phyloP scores from a whole-genome alignment of 2,329 filamentous ascomycete genomes.

The Pseudogymnoascus sp. region DNA sequence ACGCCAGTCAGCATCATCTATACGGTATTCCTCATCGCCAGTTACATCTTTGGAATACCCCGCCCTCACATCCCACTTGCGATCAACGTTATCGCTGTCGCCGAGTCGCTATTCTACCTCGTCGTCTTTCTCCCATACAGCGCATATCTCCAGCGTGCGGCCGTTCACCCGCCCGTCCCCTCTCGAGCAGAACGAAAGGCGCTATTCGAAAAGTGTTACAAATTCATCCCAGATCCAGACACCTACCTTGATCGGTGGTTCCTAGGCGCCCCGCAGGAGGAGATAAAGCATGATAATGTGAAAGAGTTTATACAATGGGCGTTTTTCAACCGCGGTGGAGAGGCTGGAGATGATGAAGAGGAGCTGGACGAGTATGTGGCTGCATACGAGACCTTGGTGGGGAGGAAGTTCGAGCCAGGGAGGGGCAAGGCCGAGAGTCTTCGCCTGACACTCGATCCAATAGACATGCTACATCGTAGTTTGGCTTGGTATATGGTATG shows the following conservation, averaged over 20 bases:
- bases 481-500: conserved; percentile 51
- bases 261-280: conserved; percentile 41
- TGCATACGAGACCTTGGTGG: conserved; percentile 44
- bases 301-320: conserved; percentile 57
- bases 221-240: conserved; percentile 45
- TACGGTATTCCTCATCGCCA: conserved; percentile 29
- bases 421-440: conserved; percentile 45
- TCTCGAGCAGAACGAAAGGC: conserved; percentile 39
- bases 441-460: conserved; percentile 50
- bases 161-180: conserved; percentile 41
- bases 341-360: conserved; percentile 39
- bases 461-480: conserved; percentile 49
- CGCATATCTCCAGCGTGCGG: conserved; percentile 43
- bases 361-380: conserved; percentile 50
- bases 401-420: conserved; percentile 42
- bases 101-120: conserved; percentile 50
- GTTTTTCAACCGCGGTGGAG: conserved; percentile 43
- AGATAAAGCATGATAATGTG: conserved; percentile 52
- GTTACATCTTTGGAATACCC: conserved; percentile 26
- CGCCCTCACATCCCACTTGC: conserved; percentile 18
- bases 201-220: conserved; percentile 45
- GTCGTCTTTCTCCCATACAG: conserved; percentile 46
- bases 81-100: conserved; percentile 36
- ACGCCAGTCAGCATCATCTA: conserved; percentile 44
- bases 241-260: conserved; percentile 53